phyloP scores from a whole-genome alignment of 805 yeast genomes.

The Schizosaccharomyces pombe region DNA sequence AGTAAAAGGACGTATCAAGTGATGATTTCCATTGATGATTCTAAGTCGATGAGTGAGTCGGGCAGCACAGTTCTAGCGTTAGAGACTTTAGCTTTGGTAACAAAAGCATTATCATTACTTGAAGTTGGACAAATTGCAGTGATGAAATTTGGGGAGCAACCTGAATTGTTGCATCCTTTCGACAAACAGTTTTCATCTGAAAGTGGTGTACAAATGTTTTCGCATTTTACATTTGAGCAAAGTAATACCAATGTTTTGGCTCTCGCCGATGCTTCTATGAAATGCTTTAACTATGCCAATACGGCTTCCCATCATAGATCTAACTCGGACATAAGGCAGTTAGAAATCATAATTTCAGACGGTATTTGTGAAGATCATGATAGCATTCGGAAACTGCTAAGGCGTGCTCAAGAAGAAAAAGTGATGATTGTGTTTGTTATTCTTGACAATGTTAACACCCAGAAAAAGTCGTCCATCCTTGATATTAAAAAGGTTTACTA shows the following conservation, averaged over 20 bases:
- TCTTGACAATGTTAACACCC: constrained; percentile 50
- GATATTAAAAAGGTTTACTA: constrained; percentile 88
- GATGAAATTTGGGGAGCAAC: constrained; percentile 69
- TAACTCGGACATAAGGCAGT: constrained; percentile 49
- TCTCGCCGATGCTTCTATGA: constrained; percentile 48
- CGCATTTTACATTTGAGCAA: constrained; percentile 77
- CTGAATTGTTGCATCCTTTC: constrained; percentile 72
- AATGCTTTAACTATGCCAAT: constrained; percentile 28
- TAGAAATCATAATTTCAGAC: constrained; percentile 79
- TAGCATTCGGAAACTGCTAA: constrained; percentile 55
- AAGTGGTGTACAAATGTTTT: constrained; percentile 63
- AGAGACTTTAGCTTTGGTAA: constrained; percentile 79
- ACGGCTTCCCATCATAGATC: constrained; percentile 27
- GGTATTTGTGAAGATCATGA: constrained; percentile 95
- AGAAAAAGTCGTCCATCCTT: constrained; percentile 49
- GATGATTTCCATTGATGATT: constrained; percentile 92
- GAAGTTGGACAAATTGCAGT: constrained; percentile 86
- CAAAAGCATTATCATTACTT: constrained; percentile 76
- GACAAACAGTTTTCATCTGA: constrained; percentile 64
- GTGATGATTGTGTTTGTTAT: constrained; percentile 89
- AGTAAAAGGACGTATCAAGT: constrained; percentile 92
- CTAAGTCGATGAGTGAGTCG: constrained; percentile 91
- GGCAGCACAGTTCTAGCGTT: constrained; percentile 76
- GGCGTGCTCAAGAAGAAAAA: constrained; percentile 75
- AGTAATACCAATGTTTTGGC: constrained; percentile 61